phyloP scores from a whole-genome alignment of 225 moss, liverwort and hornwort species.

The Pseudoscleropodium purum region DNA sequence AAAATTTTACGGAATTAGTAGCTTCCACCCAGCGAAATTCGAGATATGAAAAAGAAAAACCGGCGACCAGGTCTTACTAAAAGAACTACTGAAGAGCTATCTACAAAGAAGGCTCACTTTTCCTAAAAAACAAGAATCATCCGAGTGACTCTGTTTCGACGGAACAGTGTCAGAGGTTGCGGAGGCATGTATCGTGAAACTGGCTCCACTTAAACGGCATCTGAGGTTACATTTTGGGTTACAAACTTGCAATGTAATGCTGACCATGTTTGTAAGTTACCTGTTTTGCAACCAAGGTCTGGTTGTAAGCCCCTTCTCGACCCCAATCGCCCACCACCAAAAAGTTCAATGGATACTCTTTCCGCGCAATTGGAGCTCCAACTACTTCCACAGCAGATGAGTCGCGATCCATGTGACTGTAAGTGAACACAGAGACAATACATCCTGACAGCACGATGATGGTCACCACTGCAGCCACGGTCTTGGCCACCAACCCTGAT shows the following conservation, averaged over 20 bases:
- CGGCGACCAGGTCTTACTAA: not conserved
- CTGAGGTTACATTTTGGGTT: not conserved
- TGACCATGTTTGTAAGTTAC: not conserved
- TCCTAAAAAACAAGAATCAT: too few relatives aligned
- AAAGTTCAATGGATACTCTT: conserved; percentile 29
- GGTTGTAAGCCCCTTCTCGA: conserved; percentile 42
- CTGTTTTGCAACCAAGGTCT: conserved; percentile 44
- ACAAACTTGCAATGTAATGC: not conserved
- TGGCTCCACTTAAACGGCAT: not conserved
- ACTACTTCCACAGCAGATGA: not conserved
- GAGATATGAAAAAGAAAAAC: not conserved
- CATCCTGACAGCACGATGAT: conserved; percentile 22
- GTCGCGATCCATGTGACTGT: not conserved
- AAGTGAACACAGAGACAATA: not conserved
- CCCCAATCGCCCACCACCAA: conserved; percentile 61
- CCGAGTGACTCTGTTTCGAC: too few relatives aligned
- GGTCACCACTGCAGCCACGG: not conserved
- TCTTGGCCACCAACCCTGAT: not conserved
- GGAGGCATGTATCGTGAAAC: not conserved
- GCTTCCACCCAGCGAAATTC: not conserved
- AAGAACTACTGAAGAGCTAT: not conserved
- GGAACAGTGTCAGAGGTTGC: not conserved
- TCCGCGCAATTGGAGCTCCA: not conserved
- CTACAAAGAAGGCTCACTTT: not conserved
- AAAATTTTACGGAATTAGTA: not conserved